Evolutionary conservation across 1,284 basidiomycete genomes (phyloP).

Genomic region (Agroathelia rolfsii): DNA sequence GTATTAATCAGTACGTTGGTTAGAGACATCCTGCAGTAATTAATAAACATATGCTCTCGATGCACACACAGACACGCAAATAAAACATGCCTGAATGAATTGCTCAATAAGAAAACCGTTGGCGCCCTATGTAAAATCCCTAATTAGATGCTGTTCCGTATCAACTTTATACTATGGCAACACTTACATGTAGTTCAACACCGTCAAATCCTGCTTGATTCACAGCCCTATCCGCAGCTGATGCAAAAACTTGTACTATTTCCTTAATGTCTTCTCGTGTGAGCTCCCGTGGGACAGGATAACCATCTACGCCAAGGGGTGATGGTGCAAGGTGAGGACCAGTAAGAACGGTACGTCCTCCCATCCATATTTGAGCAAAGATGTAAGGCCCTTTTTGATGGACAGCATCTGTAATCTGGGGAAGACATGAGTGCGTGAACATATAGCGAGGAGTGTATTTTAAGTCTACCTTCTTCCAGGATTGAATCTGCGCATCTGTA

Average conservation of each 20-base stretch:
- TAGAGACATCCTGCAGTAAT: constrained; percentile 29
- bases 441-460: not conserved
- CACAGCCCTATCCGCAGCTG: constrained; percentile 21
- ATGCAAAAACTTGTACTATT: constrained; percentile 17
- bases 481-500: constrained; percentile 16
- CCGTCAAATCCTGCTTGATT: constrained; percentile 21
- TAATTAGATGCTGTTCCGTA: no score
- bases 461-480: constrained; percentile 23
- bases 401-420: constrained; percentile 1
- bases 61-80: no score
- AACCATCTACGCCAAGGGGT: no score
- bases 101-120: constrained; percentile 32
- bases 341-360: no score
- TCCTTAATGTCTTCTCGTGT: constrained; percentile 19
- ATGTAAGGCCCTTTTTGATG: no score
- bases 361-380: no score
- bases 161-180: no score
- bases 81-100: no score
- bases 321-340: no score
- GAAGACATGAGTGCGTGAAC: not conserved
- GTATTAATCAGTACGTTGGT: constrained; percentile 50
- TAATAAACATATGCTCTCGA: no score
- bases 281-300: constrained; percentile 20
- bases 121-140: constrained; percentile 21
- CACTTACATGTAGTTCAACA: constrained; percentile 15